A percentile compares a stretch with the other conserved stretches of the same genome.
These are phyloP conservation scores for Microcos paniculata DNA, from an alignment of 345 rosid species.

Conservation along the genomic window DNA sequence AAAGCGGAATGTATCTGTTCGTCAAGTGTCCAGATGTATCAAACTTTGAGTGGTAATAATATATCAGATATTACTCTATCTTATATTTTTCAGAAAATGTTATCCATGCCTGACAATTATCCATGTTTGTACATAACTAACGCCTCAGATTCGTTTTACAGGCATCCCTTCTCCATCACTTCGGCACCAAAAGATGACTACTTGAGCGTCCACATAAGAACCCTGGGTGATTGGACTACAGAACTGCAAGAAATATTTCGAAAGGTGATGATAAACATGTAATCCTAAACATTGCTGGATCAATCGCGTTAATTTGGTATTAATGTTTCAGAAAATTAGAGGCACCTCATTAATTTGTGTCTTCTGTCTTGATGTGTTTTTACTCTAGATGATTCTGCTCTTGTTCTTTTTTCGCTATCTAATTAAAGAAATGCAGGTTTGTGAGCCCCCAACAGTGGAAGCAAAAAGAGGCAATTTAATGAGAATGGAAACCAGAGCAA, in stretches of 20 bases:
- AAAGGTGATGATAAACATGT: slow-evolving; percentile 39
- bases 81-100: neutral
- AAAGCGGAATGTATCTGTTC: slow-evolving; percentile 95
- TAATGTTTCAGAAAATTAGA: neutral
- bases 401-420: neutral
- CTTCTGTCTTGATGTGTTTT: neutral
- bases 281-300: neutral
- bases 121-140: neutral
- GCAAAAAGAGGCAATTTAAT: slow-evolving; percentile 45
- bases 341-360: neutral
- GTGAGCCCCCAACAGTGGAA: slow-evolving; percentile 49
- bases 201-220: slow-evolving; percentile 85
- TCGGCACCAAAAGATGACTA: slow-evolving; percentile 90
- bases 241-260: slow-evolving; percentile 66
- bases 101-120: neutral
- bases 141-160: slow-evolving; percentile 12
- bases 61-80: neutral
- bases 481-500: slow-evolving; percentile 72
- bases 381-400: neutral
- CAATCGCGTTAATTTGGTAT: neutral
- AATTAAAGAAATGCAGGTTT: slow-evolving; percentile 44
- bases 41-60: slow-evolving; percentile 69
- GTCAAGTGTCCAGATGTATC: slow-evolving; percentile 86
- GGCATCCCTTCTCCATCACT: slow-evolving; percentile 99
- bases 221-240: slow-evolving; percentile 92